Evolutionary conservation across 208 protist genomes (phyloP), one percentile per base, ranked within the genome.

Genomic region (Trypanosoma mega): DNA sequence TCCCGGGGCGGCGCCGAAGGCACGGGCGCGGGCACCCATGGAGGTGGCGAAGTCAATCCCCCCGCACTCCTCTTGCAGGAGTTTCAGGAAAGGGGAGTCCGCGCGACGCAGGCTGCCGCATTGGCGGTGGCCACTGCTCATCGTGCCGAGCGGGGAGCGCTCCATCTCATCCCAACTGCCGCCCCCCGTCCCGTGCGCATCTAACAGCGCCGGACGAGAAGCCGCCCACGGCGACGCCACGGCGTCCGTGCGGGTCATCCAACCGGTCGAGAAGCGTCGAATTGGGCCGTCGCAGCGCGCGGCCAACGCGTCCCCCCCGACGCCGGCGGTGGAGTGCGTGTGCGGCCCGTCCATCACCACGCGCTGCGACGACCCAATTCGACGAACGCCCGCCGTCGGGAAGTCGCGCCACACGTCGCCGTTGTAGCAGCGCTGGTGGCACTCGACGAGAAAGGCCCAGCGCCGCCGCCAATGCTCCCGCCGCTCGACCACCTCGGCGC

Each of bases 371-470:
- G 8, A 44, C 16, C 37, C 34, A 34, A 66, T 41, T 2, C 29
- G 29, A 9, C 57, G 33, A 14, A 66, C 50, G 2, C 62, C 52
- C 34, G 65, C 48, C 34, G 73, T 8, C 0, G 74, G 71, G 1
- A 50, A 63, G 2, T 77, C 52, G 50, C 78, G 53, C 60, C 87
- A 60, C 21, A 60, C 29, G 0, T 68, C 58, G 37, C 69, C 60
- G 57, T 92, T 92, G 72, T 85, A 92, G 44, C 58, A 83, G 14
- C 47, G 20, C 65, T 92, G 85, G 41, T 92, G 81, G n/a, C 53
- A 71, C 0, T 69, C 50, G 21, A 92, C 52, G 5, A 89, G 52
- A 58, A 80, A 85, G 9, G 67, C 16, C 3, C 81, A 54, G 29
- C 72, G 79, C 9, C 24, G 72, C 21, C 81, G 66, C 16, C 77